These are phyloP conservation scores for Leccinum variicolor DNA, from an alignment of 768 basidiomycete species.

Conservation along the genomic window DNA sequence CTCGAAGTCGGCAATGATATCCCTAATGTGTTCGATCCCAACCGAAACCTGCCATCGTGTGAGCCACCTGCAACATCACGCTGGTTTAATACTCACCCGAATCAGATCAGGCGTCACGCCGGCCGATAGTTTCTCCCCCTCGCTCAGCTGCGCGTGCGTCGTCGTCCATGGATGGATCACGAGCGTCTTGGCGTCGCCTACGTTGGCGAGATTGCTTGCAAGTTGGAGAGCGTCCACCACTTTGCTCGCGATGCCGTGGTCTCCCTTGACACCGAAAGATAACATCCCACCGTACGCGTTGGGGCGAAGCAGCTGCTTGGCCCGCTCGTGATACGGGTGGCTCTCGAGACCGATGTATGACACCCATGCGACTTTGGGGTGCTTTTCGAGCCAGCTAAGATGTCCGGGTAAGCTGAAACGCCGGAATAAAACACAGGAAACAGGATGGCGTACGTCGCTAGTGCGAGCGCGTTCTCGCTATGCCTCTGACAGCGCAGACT, in stretches of 20 bases:
- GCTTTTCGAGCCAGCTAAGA: slow-evolving; percentile 51
- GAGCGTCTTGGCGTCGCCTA: slow-evolving; percentile 63
- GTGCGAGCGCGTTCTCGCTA: slow-evolving; percentile 51
- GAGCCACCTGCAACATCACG: background rate
- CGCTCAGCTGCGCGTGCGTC: slow-evolving; percentile 55
- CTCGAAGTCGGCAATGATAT: slow-evolving; percentile 47
- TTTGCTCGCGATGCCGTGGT: slow-evolving; percentile 46
- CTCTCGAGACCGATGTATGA: slow-evolving; percentile 67
- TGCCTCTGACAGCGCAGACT: slow-evolving; percentile 60
- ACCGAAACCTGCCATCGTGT: slow-evolving; percentile 35
- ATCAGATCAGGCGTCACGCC: slow-evolving; percentile 59
- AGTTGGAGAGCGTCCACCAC: slow-evolving; percentile 70
- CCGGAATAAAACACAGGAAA: no score
- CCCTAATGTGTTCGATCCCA: slow-evolving; percentile 43
- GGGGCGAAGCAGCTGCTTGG: slow-evolving; percentile 51
- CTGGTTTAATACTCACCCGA: slow-evolving; percentile 37
- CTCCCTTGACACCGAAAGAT: slow-evolving; percentile 73
- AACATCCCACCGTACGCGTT: slow-evolving; percentile 68
- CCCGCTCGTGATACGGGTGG: slow-evolving; percentile 60
- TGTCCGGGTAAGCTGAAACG: background rate
- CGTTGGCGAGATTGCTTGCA: slow-evolving; percentile 70
- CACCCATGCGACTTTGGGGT: slow-evolving; percentile 71
- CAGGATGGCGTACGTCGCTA: slow-evolving; percentile 37
- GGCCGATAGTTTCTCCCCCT: slow-evolving; percentile 43
- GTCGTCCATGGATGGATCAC: slow-evolving; percentile 58